Evolutionary conservation across 1,139 yeast genomes (phyloP).

Genomic region (Suhomyces maxii): DNA sequence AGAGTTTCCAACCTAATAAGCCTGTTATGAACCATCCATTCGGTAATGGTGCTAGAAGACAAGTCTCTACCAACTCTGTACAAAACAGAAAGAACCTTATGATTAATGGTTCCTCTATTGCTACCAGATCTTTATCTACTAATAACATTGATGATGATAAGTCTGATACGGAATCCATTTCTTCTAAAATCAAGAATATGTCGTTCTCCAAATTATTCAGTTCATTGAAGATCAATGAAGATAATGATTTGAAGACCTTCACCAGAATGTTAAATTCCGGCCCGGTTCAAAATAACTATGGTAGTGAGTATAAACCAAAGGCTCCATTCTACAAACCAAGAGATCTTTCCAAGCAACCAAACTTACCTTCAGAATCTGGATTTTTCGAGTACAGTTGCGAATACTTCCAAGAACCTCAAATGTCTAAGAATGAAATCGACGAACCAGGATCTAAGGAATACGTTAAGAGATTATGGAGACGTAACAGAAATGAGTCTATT

Average conservation of each 20-base stretch:
- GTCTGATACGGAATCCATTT: slow-evolving; percentile 36
- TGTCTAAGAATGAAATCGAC: slow-evolving; percentile 81
- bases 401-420: slow-evolving; percentile 95
- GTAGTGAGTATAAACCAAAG: slow-evolving; percentile 49
- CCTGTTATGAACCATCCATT: slow-evolving; percentile 35
- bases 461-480: slow-evolving; percentile 81
- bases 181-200: slow-evolving; percentile 40
- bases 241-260: slow-evolving; percentile 39
- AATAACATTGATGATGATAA: slow-evolving; percentile 22
- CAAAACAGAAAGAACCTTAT: slow-evolving; percentile 30
- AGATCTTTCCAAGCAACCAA: slow-evolving; percentile 37
- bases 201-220: slow-evolving; percentile 46
- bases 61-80: slow-evolving; percentile 36
- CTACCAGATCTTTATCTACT: slow-evolving; percentile 38
- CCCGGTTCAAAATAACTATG: slow-evolving; percentile 49
- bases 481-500: slow-evolving; percentile 82
- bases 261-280: slow-evolving; percentile 39
- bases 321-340: slow-evolving; percentile 53
- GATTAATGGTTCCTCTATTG: slow-evolving; percentile 31
- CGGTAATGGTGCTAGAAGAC: slow-evolving; percentile 25
- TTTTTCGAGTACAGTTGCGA: slow-evolving; percentile 89
- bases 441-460: slow-evolving; percentile 93
- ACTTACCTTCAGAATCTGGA: slow-evolving; percentile 66
- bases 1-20: slow-evolving; percentile 37
- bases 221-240: slow-evolving; percentile 44